Evolutionary conservation across 805 yeast genomes (phyloP).

Genomic region (Barnettozyma sp.): DNA sequence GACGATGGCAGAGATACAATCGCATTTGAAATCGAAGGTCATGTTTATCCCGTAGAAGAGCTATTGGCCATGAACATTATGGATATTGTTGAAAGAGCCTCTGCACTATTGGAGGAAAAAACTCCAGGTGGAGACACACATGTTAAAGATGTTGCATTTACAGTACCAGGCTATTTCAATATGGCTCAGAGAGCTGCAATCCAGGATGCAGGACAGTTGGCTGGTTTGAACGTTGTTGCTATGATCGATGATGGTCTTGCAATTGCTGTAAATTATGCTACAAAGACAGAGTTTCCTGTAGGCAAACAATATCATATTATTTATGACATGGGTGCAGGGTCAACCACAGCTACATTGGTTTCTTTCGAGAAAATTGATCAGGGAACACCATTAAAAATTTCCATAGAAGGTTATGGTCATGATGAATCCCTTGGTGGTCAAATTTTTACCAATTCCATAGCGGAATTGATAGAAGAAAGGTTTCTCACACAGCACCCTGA

Average conservation of each 20-base stretch:
- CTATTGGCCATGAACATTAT: slow-evolving; percentile 74
- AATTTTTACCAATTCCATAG: slow-evolving; percentile 56
- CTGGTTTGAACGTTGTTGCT: slow-evolving; percentile 57
- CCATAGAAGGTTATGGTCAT: slow-evolving; percentile 65
- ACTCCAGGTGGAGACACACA: slow-evolving; percentile 41
- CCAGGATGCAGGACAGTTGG: slow-evolving; percentile 62
- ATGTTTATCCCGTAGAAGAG: slow-evolving; percentile 63
- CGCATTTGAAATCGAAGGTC: slow-evolving; percentile 45
- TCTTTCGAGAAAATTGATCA: slow-evolving; percentile 44
- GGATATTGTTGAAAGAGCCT: slow-evolving; percentile 60
- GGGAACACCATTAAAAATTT: slow-evolving; percentile 40
- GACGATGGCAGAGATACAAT: slow-evolving; percentile 45
- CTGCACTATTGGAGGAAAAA: slow-evolving; percentile 47
- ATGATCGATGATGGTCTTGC: slow-evolving; percentile 91
- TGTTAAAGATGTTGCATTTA: slow-evolving; percentile 61
- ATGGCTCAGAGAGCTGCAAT: slow-evolving; percentile 64
- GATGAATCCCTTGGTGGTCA: slow-evolving; percentile 74
- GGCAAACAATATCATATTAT: slow-evolving; percentile 58
- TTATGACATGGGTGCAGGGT: slow-evolving; percentile 91
- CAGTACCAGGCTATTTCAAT: slow-evolving; percentile 69
- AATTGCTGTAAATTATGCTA: slow-evolving; percentile 74
- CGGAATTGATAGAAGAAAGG: slow-evolving; percentile 51
- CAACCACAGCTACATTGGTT: slow-evolving; percentile 81
- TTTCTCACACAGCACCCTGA: slow-evolving; percentile 43
- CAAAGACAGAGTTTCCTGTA: slow-evolving; percentile 40